A percentile compares a stretch with the other conserved stretches of the same genome.
These are phyloP conservation scores for Epichloe amarillans DNA, from an alignment of 2,329 filamentous ascomycete genomes.

Conservation along the genomic window DNA sequence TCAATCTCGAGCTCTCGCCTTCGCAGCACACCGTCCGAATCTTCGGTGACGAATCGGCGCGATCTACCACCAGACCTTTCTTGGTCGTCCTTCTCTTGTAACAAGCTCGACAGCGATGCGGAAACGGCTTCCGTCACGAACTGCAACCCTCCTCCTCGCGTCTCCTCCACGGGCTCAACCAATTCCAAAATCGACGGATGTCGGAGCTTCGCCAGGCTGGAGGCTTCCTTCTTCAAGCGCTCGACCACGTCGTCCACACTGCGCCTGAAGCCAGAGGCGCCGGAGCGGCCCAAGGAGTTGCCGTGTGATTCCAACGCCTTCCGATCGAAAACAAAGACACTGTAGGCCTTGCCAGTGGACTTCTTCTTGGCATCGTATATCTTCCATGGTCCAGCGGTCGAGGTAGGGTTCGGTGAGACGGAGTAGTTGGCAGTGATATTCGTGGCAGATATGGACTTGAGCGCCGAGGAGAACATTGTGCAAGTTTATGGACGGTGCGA, in stretches of 20 bases:
- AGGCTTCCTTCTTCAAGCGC: slow-evolving; percentile 80
- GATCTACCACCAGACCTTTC: slow-evolving; percentile 58
- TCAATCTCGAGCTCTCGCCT: slow-evolving; percentile 84
- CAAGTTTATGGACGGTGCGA: slow-evolving; percentile 8
- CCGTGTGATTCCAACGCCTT: slow-evolving; percentile 60
- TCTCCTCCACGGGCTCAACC: slow-evolving; percentile 91
- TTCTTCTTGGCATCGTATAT: slow-evolving; percentile 98
- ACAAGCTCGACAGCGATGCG: slow-evolving; percentile 66
- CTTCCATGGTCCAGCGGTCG: slow-evolving; percentile 85
- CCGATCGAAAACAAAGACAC: slow-evolving; percentile 88
- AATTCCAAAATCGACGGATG: slow-evolving; percentile 89
- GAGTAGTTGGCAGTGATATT: slow-evolving; percentile 92
- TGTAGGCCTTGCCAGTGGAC: slow-evolving; percentile 75
- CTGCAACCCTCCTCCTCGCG: slow-evolving; percentile 77
- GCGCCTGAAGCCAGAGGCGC: slow-evolving; percentile 58
- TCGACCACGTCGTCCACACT: slow-evolving; percentile 84
- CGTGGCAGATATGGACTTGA: slow-evolving; percentile 82
- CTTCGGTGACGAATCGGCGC: slow-evolving; percentile 71
- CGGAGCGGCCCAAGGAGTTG: slow-evolving; percentile 24
- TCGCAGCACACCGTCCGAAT: slow-evolving; percentile 57
- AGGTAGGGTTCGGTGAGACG: slow-evolving; percentile 60
- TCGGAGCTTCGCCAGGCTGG: slow-evolving; percentile 71
- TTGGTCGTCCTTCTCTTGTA: slow-evolving; percentile 82
- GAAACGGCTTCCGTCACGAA: slow-evolving; percentile 91
- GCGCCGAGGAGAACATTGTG: slow-evolving; percentile 77